Evolutionary conservation across 1,284 basidiomycete genomes (phyloP).

Genomic region (Marasmius oreades): DNA sequence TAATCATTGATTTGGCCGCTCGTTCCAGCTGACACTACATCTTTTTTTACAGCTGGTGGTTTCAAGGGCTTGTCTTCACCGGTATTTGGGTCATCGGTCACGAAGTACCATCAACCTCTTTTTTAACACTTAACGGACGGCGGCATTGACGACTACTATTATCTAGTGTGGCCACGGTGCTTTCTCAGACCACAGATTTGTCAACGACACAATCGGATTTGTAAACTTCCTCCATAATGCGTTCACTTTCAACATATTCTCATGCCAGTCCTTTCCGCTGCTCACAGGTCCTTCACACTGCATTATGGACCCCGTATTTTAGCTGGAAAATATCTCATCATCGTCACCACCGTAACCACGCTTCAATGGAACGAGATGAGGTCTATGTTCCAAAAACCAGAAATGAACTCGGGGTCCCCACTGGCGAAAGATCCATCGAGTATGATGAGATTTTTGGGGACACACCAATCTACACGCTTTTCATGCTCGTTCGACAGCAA

Average conservation of each 20-base stretch:
- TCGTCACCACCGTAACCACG: constrained; percentile 47
- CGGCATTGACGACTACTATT: too few relatives aligned
- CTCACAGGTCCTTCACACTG: constrained; percentile 35
- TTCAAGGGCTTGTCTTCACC: constrained; percentile 31
- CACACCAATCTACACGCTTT: constrained; percentile 56
- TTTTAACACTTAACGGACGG: neutral
- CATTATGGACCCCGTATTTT: constrained; percentile 50
- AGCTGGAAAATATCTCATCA: constrained; percentile 53
- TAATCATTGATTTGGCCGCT: neutral
- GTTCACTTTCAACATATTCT: too few relatives aligned
- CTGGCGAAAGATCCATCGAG: constrained; percentile 32
- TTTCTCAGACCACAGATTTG: constrained; percentile 22
- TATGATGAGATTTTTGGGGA: constrained; percentile 57
- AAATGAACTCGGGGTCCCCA: constrained; percentile 35
- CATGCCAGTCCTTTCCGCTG: too few relatives aligned
- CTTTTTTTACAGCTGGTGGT: neutral
- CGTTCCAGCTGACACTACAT: too few relatives aligned
- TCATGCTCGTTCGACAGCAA: constrained; percentile 57
- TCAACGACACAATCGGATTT: constrained; percentile 38
- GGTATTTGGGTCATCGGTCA: constrained; percentile 61
- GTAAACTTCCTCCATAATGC: too few relatives aligned
- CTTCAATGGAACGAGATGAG: constrained; percentile 57
- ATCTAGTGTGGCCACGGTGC: constrained; percentile 29
- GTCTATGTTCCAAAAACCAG: constrained; percentile 24
- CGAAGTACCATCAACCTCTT: constrained; percentile 31